Base-by-base conservation (phyloP, 352 stramenopile genomes). In the Pythium coloratum region DNA sequence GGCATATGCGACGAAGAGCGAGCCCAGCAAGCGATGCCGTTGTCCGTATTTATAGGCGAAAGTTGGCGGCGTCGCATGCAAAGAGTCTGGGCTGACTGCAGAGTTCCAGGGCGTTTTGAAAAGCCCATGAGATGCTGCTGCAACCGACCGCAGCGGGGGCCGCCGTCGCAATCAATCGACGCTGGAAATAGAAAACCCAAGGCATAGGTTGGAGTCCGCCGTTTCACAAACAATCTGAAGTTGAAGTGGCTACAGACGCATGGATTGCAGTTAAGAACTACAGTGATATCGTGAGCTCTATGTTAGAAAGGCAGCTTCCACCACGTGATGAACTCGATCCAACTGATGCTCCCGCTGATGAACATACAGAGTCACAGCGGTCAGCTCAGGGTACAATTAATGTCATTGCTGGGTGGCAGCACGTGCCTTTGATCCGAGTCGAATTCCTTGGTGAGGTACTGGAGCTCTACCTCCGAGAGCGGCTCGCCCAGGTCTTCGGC, bases 261-360 rank as follows among this genome's bases (percentile, higher is more conserved):
- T 24, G 57, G 6, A 24, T 34, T 67, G 20, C 32, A 14, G 53
- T 59, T 66, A 66, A 12, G 49, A 59, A 66, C 59, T 28, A 7
- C 16, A 10, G 16, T 44, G 36, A 44, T 44, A 44, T 44, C 20
- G 20, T 24, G 20, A 24, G 36, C 36, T 44, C 10, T 0, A 12
- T 30, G 33, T 67, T 71, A 90, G 71, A 88, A 90, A 16, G 81
- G 78, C 16, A 83, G 66, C 80, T 91, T 90, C 84, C 84, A 90
- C 81, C 78, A 92, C 60, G 81, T 69, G 69, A 92, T 89, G 77
- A 92, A 92, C 71, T 92, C 84, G 54, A 63, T 68, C 82, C 84
- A 92, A 67, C 69, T 79, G 69, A 92, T 90, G 32, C 73, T 67
- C 16, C 84, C 84, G 59, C 83, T 92, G 62, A 12, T 20, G 26